A percentile compares a stretch with the other conserved stretches of the same genome.
phyloP scores from a whole-genome alignment of 2,329 filamentous ascomycete genomes.

The Colletotrichum neosansevieriae region DNA sequence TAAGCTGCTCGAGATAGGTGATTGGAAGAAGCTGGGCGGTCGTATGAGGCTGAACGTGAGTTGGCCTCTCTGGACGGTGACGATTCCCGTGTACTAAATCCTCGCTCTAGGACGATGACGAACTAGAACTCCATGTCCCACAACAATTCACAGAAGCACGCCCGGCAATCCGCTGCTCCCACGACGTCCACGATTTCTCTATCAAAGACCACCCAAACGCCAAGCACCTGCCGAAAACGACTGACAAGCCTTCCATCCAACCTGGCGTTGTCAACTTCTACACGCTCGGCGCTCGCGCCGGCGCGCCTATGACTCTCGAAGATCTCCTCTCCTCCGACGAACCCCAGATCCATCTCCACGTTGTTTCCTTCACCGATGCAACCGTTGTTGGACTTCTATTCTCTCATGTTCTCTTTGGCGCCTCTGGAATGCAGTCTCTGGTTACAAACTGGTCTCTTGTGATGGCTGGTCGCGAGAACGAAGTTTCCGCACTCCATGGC shows the following conservation, averaged over 20 bases:
- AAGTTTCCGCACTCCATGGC: slow-evolving; percentile 53
- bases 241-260: slow-evolving; percentile 39
- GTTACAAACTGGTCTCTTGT: slow-evolving; percentile 60
- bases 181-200: slow-evolving; percentile 49
- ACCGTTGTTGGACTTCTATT: slow-evolving; percentile 61
- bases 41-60: slow-evolving; percentile 55
- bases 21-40: slow-evolving; percentile 61
- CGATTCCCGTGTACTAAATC: too few relatives aligned
- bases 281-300: slow-evolving; percentile 38
- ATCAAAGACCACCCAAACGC: slow-evolving; percentile 58
- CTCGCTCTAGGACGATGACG: slow-evolving; percentile 38
- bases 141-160: slow-evolving; percentile 45
- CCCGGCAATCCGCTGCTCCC: slow-evolving; percentile 56
- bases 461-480: slow-evolving; percentile 55
- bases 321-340: slow-evolving; percentile 57
- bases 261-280: slow-evolving; percentile 39
- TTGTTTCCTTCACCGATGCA: slow-evolving; percentile 61
- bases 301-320: slow-evolving; percentile 45
- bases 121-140: slow-evolving; percentile 51
- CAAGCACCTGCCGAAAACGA: slow-evolving; percentile 50
- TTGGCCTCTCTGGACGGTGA: neutral
- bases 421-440: slow-evolving; percentile 56
- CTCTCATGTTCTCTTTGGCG: slow-evolving; percentile 62
- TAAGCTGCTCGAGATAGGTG: slow-evolving; percentile 54
- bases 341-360: slow-evolving; percentile 61